A percentile compares a stretch with the other conserved stretches of the same genome.
These are phyloP conservation scores for Aureobasidium lini DNA, from an alignment of 2,329 filamentous ascomycete genomes.

Conservation along the genomic window DNA sequence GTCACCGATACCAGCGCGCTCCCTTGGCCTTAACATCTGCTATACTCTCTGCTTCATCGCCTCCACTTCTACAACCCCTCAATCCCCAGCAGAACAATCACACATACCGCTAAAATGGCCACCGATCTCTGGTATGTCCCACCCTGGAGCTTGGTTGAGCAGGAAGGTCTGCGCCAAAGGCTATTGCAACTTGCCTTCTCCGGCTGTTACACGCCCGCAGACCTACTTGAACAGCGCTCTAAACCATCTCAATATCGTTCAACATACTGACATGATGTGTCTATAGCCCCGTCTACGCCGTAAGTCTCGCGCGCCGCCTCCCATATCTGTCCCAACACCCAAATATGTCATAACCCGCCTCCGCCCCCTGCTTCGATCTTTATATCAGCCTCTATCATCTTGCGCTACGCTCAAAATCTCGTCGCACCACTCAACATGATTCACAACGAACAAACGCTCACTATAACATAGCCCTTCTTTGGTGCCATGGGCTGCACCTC, in stretches of 20 bases:
- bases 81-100: conserved; percentile 1
- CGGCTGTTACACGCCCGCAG: conserved; percentile 14
- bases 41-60: conserved; percentile 8
- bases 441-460: conserved; percentile 21
- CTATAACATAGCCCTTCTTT: conserved; percentile 66
- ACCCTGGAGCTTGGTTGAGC: conserved; percentile 15
- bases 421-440: background rate
- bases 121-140: conserved; percentile 72
- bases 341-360: conserved; percentile 4
- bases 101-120: conserved; percentile 54
- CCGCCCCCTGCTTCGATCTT: conserved; percentile 5
- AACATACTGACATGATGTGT: conserved; percentile 36
- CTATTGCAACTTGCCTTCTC: conserved; percentile 15
- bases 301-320: conserved; percentile 53
- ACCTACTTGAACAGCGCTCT: conserved; percentile 1
- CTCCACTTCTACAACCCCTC: background rate
- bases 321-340: background rate
- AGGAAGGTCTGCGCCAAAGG: conserved; percentile 1
- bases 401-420: background rate
- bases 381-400: background rate
- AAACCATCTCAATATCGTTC: background rate
- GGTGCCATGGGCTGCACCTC: conserved; percentile 94
- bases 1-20: conserved; percentile 12
- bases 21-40: conserved; percentile 7
- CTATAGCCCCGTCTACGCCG: conserved; percentile 90